Conservation (phyloP, 1,284 basidiomycete genomes). For the Ustilago bromivora region DNA sequence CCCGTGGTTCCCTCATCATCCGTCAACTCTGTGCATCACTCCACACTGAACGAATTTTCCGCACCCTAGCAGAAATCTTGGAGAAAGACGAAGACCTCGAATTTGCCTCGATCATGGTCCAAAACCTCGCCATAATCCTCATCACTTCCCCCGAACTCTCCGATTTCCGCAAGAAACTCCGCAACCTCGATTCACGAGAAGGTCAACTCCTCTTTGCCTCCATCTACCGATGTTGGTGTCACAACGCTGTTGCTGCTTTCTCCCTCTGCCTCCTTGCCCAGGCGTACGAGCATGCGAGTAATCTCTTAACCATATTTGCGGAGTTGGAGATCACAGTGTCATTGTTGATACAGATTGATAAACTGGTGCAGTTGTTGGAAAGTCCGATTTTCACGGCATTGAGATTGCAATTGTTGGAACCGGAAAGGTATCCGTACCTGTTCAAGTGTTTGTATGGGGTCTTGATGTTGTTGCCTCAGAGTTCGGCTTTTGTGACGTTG, state of each 20-base stretch:
- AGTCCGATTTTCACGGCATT: conserved; percentile 98
- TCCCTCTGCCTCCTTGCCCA: conserved; percentile 95
- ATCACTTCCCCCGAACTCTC: conserved; percentile 95
- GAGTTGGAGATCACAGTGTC: conserved; percentile 95
- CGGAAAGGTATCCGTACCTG: conserved; percentile 93
- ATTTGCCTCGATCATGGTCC: conserved; percentile 95
- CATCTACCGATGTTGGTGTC: conserved; percentile 97
- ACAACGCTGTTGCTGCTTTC: conserved; percentile 96
- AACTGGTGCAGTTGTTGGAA: conserved; percentile 97
- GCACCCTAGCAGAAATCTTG: conserved; percentile 93
- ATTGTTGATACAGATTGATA: conserved; percentile 95
- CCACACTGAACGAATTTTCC: conserved; percentile 94
- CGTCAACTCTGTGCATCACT: conserved; percentile 93
- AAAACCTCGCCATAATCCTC: conserved; percentile 95
- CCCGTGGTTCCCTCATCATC: conserved; percentile 93
- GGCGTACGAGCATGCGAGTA: conserved; percentile 98
- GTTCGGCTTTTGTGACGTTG: conserved; percentile 93
- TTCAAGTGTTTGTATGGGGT: conserved; percentile 98
- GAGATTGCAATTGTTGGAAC: conserved; percentile 95
- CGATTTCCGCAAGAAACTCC: conserved; percentile 91
- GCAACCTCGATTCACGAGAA: conserved; percentile 88
- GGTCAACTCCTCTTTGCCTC: conserved; percentile 92
- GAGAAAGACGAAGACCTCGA: conserved; percentile 99
- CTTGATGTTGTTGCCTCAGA: conserved; percentile 96
- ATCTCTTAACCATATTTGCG: conserved; percentile 91